Conservation (phyloP, 257 asterid genomes). For the Lycium ferocissimum region DNA sequence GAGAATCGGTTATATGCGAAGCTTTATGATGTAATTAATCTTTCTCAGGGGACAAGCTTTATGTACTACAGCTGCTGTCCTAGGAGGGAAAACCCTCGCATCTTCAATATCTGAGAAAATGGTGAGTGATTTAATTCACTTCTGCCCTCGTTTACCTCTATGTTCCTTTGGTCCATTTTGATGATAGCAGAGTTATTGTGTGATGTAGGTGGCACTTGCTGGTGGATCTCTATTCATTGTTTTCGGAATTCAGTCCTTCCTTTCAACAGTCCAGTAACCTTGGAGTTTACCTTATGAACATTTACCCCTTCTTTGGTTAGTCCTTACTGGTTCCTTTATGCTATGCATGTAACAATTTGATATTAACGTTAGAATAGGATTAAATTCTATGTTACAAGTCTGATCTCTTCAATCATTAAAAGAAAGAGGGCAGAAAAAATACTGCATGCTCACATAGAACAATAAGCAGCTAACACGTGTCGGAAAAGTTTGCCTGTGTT, state of each 20-base stretch:
- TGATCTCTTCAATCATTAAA: background rate
- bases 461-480: background rate
- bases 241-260: conserved; percentile 93
- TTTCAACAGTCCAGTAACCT: conserved; percentile 65
- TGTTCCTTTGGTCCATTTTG: conserved; percentile 6
- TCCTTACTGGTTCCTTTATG: conserved; percentile 19
- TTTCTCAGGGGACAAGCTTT: conserved; percentile 90
- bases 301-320: conserved; percentile 49
- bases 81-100: conserved; percentile 96
- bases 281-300: conserved; percentile 35
- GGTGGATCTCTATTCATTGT: conserved; percentile 92
- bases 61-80: conserved; percentile 94
- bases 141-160: background rate
- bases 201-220: conserved; percentile 76
- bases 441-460: background rate
- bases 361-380: background rate
- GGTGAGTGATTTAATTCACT: conserved; percentile 50
- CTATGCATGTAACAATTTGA: background rate
- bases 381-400: background rate
- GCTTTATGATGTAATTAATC: conserved; percentile 32
- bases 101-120: conserved; percentile 85
- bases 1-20: background rate
- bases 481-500: background rate
- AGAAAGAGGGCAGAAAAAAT: background rate
- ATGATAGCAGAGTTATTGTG: conserved; percentile 28